A percentile compares a stretch with the other conserved stretches of the same genome.
These are phyloP conservation scores for Apophysomyces variabilis DNA, from an alignment of 371 early-diverging fungal species.

Conservation along the genomic window DNA sequence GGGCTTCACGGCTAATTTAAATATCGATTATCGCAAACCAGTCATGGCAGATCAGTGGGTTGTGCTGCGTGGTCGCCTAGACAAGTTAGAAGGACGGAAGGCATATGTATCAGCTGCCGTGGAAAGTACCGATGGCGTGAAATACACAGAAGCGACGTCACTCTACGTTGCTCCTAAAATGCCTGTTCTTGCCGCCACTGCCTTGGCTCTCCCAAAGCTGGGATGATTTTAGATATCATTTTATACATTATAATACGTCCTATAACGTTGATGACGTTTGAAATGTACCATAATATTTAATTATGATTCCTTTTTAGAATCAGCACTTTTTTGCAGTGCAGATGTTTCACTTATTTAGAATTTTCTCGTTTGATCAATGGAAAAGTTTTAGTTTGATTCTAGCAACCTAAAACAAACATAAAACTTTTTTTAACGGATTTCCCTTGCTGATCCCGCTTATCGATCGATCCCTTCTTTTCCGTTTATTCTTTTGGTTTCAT, in stretches of 20 bases:
- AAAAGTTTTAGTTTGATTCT: background rate
- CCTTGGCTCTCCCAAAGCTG: background rate
- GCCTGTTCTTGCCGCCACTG: slow-evolving; percentile 15
- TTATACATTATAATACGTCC: too few species aligned
- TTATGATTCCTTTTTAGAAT: too few species aligned
- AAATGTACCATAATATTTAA: too few species aligned
- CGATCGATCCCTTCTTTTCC: slow-evolving; percentile 3
- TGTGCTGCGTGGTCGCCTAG: slow-evolving; percentile 55
- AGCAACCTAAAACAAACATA: background rate
- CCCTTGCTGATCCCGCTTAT: background rate
- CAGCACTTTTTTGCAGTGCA: background rate
- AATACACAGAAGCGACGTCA: slow-evolving; percentile 34
- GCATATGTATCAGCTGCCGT: slow-evolving; percentile 69
- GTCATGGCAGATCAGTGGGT: slow-evolving; percentile 67
- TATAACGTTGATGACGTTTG: too few species aligned
- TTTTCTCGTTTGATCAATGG: background rate
- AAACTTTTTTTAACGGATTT: background rate
- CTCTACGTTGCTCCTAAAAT: slow-evolving; percentile 41
- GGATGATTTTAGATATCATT: background rate
- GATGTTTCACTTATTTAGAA: slow-evolving; percentile 1
- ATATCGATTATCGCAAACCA: slow-evolving; percentile 72
- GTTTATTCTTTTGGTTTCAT: background rate
- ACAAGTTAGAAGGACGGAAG: slow-evolving; percentile 73
- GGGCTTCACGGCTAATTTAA: slow-evolving; percentile 79
- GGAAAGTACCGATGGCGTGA: slow-evolving; percentile 57